Percentiles rank a stretch among this genome's conserved stretches.
Conservation (phyloP, 176 grass and related monocot genomes). For the Dendrocalamus sinicus region DNA sequence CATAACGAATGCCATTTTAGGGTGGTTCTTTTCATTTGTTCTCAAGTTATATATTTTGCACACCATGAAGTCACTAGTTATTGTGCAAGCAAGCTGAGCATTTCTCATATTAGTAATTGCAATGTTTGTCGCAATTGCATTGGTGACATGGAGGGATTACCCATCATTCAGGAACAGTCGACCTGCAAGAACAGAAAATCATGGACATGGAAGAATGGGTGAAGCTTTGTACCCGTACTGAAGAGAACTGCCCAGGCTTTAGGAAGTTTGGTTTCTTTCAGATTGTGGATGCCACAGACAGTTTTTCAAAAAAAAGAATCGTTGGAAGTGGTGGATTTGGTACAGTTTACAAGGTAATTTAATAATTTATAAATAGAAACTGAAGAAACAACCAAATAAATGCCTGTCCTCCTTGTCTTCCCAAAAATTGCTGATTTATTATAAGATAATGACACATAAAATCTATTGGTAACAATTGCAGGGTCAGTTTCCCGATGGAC, state of each 20-base stretch:
- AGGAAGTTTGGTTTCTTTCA: conserved; percentile 42
- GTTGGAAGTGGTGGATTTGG: conserved; percentile 39
- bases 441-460: background rate
- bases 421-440: background rate
- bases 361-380: background rate
- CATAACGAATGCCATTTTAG: background rate
- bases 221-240: conserved; percentile 31
- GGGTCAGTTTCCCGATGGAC: conserved; percentile 37
- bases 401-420: background rate
- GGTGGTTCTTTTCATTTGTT: background rate
- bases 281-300: conserved; percentile 45
- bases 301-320: conserved; percentile 37
- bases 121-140: background rate
- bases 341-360: conserved; percentile 54
- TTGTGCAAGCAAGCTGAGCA: background rate
- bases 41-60: background rate
- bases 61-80: conserved; percentile 5
- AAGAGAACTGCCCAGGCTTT: conserved; percentile 39
- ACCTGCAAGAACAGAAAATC: conserved; percentile 37
- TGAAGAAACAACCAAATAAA: background rate
- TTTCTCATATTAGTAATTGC: background rate
- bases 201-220: conserved; percentile 10
- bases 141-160: conserved; percentile 22
- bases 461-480: conserved; percentile 20
- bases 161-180: conserved; percentile 31